A percentile compares a stretch with the other conserved stretches of the same genome.
These are phyloP conservation scores for Penicillium occitanis DNA, from an alignment of 2,329 filamentous ascomycete genomes.

Conservation along the genomic window DNA sequence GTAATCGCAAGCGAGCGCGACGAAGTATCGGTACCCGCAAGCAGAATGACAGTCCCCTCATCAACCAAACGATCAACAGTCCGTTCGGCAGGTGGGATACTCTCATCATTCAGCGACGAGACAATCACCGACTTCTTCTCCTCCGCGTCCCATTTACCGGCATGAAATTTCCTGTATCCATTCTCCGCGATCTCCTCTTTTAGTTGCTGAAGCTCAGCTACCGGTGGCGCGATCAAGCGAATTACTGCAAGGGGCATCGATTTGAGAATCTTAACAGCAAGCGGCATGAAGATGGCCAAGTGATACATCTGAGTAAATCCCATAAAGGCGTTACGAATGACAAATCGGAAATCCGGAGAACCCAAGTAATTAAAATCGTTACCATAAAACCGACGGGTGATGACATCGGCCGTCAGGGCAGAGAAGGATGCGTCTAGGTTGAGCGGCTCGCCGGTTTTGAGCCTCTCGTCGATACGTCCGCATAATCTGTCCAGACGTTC, in stretches of 20 bases:
- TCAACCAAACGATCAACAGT: slow-evolving; percentile 5
- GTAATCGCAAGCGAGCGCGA: neutral
- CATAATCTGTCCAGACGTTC: slow-evolving; percentile 7
- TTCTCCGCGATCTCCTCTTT: neutral
- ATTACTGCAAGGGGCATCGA: neutral
- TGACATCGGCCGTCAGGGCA: slow-evolving; percentile 3
- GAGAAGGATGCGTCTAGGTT: slow-evolving; percentile 11
- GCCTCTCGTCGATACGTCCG: neutral
- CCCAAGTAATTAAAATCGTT: neutral
- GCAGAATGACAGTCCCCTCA: neutral
- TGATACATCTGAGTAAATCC: neutral
- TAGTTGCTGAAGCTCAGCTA: neutral
- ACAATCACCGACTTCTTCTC: slow-evolving; percentile 10
- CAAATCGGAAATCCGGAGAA: neutral
- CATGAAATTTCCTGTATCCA: neutral
- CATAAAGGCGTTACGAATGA: neutral
- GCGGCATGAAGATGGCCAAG: neutral
- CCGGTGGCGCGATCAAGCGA: neutral
- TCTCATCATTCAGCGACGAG: slow-evolving; percentile 2
- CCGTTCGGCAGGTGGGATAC: neutral
- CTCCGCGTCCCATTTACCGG: neutral
- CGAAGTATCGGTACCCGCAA: slow-evolving; percentile 8
- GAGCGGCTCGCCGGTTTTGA: neutral
- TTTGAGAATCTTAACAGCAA: neutral
- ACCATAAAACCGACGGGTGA: slow-evolving; percentile 7